These are phyloP conservation scores for Ramichloridium luteum DNA, from an alignment of 2,329 filamentous ascomycete genomes.

Conservation along the genomic window DNA sequence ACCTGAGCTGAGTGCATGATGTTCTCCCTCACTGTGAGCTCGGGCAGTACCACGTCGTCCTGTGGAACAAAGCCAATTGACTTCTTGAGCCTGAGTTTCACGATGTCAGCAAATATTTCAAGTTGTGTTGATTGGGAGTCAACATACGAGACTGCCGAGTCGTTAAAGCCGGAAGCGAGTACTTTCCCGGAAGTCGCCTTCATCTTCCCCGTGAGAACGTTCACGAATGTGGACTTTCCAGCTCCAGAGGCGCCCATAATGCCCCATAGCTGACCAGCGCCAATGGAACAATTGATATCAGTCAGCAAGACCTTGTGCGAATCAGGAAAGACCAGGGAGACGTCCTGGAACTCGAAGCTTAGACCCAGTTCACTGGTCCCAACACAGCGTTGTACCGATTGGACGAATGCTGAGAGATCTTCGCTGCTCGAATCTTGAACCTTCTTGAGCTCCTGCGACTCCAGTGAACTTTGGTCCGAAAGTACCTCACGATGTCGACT, in stretches of 20 bases:
- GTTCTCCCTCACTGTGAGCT: conserved; percentile 50
- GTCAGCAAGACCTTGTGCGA: conserved; percentile 36
- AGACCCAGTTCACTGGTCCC: conserved; percentile 41
- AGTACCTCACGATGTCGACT: conserved; percentile 13
- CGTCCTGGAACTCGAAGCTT: conserved; percentile 40
- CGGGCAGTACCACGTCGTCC: conserved; percentile 47
- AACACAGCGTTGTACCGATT: conserved; percentile 41
- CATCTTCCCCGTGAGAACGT: conserved; percentile 49
- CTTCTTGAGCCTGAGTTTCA: conserved; percentile 43
- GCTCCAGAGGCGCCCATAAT: conserved; percentile 49
- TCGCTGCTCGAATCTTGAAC: conserved; percentile 20
- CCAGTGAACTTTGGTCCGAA: conserved; percentile 21
- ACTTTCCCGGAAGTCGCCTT: conserved; percentile 38
- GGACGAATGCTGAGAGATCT: conserved; percentile 39
- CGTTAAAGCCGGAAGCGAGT: conserved; percentile 38
- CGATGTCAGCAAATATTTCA: no score
- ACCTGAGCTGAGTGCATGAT: conserved; percentile 47
- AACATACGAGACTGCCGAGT: no score
- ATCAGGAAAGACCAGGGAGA: conserved; percentile 22
- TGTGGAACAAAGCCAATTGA: conserved; percentile 51
- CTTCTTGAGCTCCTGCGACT: conserved; percentile 17
- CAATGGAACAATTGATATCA: conserved; percentile 44
- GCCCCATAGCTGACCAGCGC: conserved; percentile 41
- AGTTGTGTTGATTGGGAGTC: no score
- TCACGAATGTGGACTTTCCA: conserved; percentile 48